These are phyloP conservation scores for Tephrocybe sp. DNA, from an alignment of 768 basidiomycete genomes.

Conservation along the genomic window DNA sequence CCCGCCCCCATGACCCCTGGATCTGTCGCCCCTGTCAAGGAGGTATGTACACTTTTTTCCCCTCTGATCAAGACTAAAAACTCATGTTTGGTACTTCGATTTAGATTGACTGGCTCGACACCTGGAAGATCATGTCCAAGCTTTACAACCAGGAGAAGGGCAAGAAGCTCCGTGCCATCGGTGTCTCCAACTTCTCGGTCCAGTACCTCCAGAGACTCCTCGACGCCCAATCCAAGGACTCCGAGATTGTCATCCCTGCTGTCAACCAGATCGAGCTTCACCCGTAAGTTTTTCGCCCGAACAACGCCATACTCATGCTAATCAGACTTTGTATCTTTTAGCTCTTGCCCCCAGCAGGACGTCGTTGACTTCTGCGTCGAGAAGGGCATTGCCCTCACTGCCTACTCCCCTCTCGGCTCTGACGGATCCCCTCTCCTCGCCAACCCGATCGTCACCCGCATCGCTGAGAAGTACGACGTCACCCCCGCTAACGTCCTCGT, in stretches of 20 bases:
- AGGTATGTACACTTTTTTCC: constrained; percentile 18
- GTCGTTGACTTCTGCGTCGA: constrained; percentile 56
- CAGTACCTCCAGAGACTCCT: constrained; percentile 61
- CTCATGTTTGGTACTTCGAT: too few species aligned
- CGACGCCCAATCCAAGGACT: too few species aligned
- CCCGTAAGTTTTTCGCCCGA: constrained; percentile 40
- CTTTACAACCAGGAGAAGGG: constrained; percentile 61
- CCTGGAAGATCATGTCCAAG: constrained; percentile 78
- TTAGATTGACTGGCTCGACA: constrained; percentile 65
- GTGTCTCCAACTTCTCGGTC: constrained; percentile 72
- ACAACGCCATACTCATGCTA: not conserved
- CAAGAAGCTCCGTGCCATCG: constrained; percentile 77
- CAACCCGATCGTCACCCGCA: constrained; percentile 55
- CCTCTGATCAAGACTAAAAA: not conserved
- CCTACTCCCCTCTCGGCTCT: constrained; percentile 80
- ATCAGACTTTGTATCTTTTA: constrained; percentile 8
- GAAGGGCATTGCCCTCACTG: constrained; percentile 69
- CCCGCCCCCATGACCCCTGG: constrained; percentile 69
- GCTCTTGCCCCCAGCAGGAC: constrained; percentile 66
- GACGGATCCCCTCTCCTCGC: constrained; percentile 63
- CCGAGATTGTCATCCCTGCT: constrained; percentile 62
- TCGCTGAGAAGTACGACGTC: constrained; percentile 62
- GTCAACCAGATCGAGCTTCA: constrained; percentile 82
- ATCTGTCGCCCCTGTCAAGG: constrained; percentile 47
- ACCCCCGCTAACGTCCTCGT: constrained; percentile 65